Conservation (phyloP, 2,329 filamentous ascomycete genomes). For the Alternaria longipes region DNA sequence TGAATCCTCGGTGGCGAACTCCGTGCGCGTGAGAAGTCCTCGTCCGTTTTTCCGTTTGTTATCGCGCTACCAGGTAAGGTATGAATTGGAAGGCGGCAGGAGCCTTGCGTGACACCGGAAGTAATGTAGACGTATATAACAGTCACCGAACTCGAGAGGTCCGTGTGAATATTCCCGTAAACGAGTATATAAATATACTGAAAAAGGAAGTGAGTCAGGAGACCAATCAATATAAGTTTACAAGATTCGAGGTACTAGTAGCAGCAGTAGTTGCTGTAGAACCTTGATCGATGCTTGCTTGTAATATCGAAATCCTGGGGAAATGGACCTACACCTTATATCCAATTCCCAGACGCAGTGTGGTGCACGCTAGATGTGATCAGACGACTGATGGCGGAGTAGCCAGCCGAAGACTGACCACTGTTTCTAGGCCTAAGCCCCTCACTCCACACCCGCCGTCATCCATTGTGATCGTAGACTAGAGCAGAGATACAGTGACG, state of each 20-base stretch:
- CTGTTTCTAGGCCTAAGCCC: constrained; percentile 6
- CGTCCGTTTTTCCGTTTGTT: background rate
- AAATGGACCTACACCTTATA: constrained; percentile 8
- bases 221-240: background rate
- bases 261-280: background rate
- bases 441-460: background rate
- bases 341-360: background rate
- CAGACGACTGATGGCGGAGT: constrained; percentile 8
- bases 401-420: background rate
- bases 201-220: constrained; percentile 2
- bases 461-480: background rate
- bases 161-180: background rate
- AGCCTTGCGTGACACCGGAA: background rate
- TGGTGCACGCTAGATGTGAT: constrained; percentile 9
- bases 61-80: background rate
- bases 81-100: background rate
- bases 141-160: background rate
- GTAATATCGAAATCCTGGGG: background rate
- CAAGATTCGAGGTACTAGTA: background rate
- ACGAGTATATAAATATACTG: background rate
- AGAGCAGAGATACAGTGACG: constrained; percentile 4
- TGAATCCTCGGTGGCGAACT: background rate
- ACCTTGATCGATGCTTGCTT: background rate
- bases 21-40: background rate
- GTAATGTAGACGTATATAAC: background rate